These are phyloP conservation scores for Sphaerobolus stellatus DNA, from an alignment of 1,284 basidiomycete genomes.

Conservation along the genomic window DNA sequence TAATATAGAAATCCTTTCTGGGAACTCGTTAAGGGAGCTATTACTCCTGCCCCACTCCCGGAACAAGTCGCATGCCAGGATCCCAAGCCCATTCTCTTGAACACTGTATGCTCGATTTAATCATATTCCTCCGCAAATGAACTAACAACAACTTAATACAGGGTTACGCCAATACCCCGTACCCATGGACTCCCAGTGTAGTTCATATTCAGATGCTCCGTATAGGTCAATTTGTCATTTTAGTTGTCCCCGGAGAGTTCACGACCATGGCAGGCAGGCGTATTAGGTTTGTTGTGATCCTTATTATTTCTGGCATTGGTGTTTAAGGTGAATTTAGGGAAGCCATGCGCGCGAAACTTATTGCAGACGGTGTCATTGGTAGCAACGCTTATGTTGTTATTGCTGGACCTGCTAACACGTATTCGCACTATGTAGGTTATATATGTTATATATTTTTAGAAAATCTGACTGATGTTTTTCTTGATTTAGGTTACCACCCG, in stretches of 20 bases:
- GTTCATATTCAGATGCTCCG: constrained; percentile 81
- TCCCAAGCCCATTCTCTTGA: constrained; percentile 80
- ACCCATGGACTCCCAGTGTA: constrained; percentile 74
- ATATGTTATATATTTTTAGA: neutral
- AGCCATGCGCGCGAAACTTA: constrained; percentile 62
- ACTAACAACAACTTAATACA: too few relatives aligned
- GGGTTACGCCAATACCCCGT: constrained; percentile 68
- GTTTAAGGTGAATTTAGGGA: constrained; percentile 40
- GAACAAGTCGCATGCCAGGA: constrained; percentile 71
- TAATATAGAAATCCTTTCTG: constrained; percentile 73
- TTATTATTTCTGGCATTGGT: neutral
- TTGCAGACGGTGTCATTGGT: constrained; percentile 60
- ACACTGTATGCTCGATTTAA: constrained; percentile 49
- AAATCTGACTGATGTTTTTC: too few relatives aligned
- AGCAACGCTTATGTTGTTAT: constrained; percentile 71
- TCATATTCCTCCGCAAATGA: constrained; percentile 10
- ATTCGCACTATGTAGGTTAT: constrained; percentile 64
- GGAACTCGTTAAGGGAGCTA: constrained; percentile 72
- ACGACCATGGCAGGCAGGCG: constrained; percentile 58
- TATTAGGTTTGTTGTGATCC: constrained; percentile 32
- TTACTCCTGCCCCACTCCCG: constrained; percentile 61
- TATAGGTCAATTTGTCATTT: constrained; percentile 76
- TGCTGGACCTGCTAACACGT: constrained; percentile 80
- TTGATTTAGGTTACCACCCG: constrained; percentile 46
- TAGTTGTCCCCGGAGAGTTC: constrained; percentile 71